Base-by-base conservation (phyloP, 2,329 filamentous ascomycete genomes). In the Fusarium begoniae region DNA sequence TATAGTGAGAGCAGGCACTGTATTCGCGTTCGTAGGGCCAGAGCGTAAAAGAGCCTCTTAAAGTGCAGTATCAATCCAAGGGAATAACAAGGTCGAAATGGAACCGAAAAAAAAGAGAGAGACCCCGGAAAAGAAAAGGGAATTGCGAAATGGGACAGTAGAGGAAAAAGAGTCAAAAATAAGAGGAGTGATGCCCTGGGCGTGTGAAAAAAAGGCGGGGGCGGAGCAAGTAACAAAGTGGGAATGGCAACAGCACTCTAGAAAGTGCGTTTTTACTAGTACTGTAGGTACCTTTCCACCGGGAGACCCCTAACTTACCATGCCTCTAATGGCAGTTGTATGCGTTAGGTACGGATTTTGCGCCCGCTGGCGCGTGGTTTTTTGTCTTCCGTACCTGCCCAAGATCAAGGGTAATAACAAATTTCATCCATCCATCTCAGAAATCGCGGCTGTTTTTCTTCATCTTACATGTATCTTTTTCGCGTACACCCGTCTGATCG, bases 111-210 rank as follows among this genome's bases (percentile, higher is more conserved):
- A 68, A 73, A 32, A 58, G 43, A 63, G 40, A 70, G 62, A 55
- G 66, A 74, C 69, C 74, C 74, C 70, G 72, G 76, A 73, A 77
- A 77, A 78, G 74, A 78, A 77, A 77, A 77, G 74, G 75, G 75
- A 75, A 77, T 77, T 72, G 61, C 68, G 63, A 54, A 69, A 70
- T 62, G 60, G 54, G 65, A 71, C 59, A 74, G 62, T 60, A 53
- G 47, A 63, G 68, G 63, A 70, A 68, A 63, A 70, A 70, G 64
- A 74, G 70, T 76, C 65, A 59, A 76, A 58, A 76, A 70, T 67
- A 64, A 75, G 64, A 63, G 50, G 56, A 67, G 61, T 35, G 55
- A 58, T 58, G 56, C 15, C 43, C 54, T 56, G 72, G 59, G 72
- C 61, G 62, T 66, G 47, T 55, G 66, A 66, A 40, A 73, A 77